phyloP scores from a whole-genome alignment of 2,329 filamentous ascomycete species.

The Cyphellophora europaea region DNA sequence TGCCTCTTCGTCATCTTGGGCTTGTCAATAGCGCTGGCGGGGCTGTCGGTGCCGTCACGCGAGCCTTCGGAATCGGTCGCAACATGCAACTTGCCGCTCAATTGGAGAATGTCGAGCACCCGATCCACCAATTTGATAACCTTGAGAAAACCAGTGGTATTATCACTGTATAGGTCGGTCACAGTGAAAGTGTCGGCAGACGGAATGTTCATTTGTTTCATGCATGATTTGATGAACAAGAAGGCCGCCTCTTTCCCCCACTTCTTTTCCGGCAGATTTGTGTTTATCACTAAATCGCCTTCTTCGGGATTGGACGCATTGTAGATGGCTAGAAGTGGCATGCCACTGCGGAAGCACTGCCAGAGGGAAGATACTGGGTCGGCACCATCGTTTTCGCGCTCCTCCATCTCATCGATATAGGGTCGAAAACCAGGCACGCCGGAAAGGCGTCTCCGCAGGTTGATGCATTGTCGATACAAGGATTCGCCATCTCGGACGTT shows the following conservation, averaged over 20 bases:
- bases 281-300: conserved; percentile 48
- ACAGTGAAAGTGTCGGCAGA: conserved; percentile 83
- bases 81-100: conserved; percentile 63
- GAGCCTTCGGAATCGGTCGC: conserved; percentile 31
- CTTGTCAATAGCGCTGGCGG: conserved; percentile 25
- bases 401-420: conserved; percentile 62
- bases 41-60: conserved; percentile 36
- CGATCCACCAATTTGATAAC: conserved; percentile 78
- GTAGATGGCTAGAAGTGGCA: conserved; percentile 79
- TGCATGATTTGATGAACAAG: conserved; percentile 83
- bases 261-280: conserved; percentile 53
- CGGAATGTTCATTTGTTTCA: conserved; percentile 70
- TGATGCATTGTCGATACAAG: conserved; percentile 89
- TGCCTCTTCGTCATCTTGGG: conserved; percentile 59
- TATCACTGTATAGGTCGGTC: conserved; percentile 81
- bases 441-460: conserved; percentile 68
- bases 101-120: conserved; percentile 77
- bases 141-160: conserved; percentile 96
- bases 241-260: conserved; percentile 80
- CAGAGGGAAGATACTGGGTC: conserved; percentile 88
- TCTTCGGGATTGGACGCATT: conserved; percentile 68
- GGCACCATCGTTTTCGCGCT: conserved; percentile 53
- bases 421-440: conserved; percentile 76
- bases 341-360: conserved; percentile 74
- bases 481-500: conserved; percentile 94